Evolutionary conservation across 1,139 yeast genomes (phyloP), one percentile per base, ranked within the genome.

Genomic region (Suhomyces kunorum): DNA sequence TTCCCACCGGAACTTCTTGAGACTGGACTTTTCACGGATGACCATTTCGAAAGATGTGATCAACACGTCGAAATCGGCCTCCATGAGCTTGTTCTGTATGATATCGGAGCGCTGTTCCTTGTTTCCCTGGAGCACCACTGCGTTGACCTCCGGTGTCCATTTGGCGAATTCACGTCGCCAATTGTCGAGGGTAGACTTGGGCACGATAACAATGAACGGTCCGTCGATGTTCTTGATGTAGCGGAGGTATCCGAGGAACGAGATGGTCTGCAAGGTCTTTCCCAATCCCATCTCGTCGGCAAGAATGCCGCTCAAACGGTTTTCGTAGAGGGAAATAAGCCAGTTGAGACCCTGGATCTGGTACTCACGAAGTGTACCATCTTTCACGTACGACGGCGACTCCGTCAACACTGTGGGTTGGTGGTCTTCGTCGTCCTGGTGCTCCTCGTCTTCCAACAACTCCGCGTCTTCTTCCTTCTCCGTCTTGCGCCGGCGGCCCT

Each of bases 261-360:
- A 81, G 45, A 92, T 88, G 0, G 97, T 88, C 61, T 92, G 98
- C 45, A 92, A 71, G 1, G 98, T 92, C 59, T 92, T 92, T 45
- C 98, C 98, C 43, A 92, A 74, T 2, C 98, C 98, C 98, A 92
- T 92, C 63, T 92, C 98, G 64, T 92, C 98, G 8, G 98, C 98
- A 42, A 92, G 73, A 36, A 92, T 90, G 36, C 98, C 98, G 1
- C 94, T 82, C 40, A 90, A 74, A 53, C 84, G 81, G 64, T 90
- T 88, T 52, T 87, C 94, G 56, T 85, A 83, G 40, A 90, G 66
- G 1, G 89, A 79, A 18, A 89, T 80, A 54, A 90, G 68, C 98
- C 98, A 90, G 65, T 90, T 90, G 49, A 90, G 74, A 41, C 98
- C 98, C 59, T 87, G 96, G 43, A 90, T 76, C 64, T 90, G 98